Evolutionary conservation across 257 asterid species (phyloP).

Genomic region (Schizonepeta tenuifolia): DNA sequence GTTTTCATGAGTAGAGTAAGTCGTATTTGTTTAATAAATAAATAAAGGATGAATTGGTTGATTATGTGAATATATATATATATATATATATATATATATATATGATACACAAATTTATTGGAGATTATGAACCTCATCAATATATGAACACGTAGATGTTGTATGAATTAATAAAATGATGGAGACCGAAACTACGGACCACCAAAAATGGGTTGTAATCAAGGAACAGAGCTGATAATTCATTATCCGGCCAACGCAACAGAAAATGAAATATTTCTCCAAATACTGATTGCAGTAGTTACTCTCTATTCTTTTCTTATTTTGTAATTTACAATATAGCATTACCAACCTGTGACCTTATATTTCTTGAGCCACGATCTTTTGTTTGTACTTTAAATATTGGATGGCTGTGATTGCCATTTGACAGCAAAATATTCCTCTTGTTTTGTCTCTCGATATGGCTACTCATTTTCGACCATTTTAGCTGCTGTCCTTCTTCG

Average conservation of each 20-base stretch:
- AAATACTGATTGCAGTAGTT: background rate
- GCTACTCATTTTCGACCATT: background rate
- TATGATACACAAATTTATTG: background rate
- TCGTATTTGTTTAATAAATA: no score
- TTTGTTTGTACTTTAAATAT: background rate
- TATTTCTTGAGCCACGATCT: constrained; percentile 1
- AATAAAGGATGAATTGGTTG: background rate
- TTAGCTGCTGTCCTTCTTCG: background rate
- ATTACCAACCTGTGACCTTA: constrained; percentile 9
- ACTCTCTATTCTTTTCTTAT: background rate
- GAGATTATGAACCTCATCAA: no score
- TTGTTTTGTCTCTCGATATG: background rate
- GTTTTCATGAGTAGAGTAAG: no score
- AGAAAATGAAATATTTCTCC: constrained; percentile 25
- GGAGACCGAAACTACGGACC: constrained; percentile 3
- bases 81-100: no score
- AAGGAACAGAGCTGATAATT: constrained; percentile 1
- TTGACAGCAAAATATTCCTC: background rate
- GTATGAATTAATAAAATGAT: background rate
- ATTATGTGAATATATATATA: background rate
- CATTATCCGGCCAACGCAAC: constrained; percentile 35
- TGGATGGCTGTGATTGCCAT: background rate
- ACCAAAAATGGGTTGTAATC: constrained; percentile 15
- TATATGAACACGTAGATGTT: no score
- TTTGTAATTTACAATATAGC: background rate